Percentiles rank a stretch among this genome's conserved stretches.
These are phyloP conservation scores for Cenchrus fungigraminus DNA, from an alignment of 176 grass and related monocot species.

Conservation along the genomic window DNA sequence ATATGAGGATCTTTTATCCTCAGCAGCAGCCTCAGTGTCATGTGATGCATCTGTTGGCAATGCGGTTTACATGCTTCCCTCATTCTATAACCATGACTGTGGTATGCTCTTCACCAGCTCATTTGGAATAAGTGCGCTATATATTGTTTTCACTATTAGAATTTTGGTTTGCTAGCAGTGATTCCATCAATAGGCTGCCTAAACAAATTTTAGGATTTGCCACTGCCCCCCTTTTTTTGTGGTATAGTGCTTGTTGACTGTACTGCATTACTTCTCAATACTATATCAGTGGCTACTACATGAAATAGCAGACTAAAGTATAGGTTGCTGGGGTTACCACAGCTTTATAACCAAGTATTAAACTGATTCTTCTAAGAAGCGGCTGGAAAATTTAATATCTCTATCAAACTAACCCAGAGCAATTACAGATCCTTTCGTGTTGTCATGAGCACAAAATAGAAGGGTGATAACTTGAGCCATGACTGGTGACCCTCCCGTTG, in stretches of 20 bases:
- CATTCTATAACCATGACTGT: conserved; percentile 96
- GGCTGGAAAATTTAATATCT: neutral
- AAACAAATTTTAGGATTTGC: neutral
- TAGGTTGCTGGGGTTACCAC: neutral
- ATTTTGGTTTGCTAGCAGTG: conserved; percentile 32
- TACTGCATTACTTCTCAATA: neutral
- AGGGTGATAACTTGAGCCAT: neutral
- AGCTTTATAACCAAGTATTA: neutral
- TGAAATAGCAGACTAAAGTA: neutral
- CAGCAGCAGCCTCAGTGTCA: conserved; percentile 61
- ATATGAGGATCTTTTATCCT: conserved; percentile 79
- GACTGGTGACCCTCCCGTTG: neutral
- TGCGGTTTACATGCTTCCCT: conserved; percentile 91
- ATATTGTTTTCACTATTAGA: conserved; percentile 5
- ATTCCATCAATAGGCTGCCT: neutral
- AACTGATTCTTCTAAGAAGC: neutral
- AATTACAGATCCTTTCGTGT: neutral
- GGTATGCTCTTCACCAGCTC: conserved; percentile 48
- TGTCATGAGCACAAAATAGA: neutral
- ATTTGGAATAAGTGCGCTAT: conserved; percentile 24
- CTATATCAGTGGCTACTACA: neutral
- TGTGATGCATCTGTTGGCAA: conserved; percentile 81
- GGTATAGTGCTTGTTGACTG: neutral
- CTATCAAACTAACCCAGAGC: neutral
- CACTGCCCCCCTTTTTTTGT: neutral